These are phyloP conservation scores for Tulasnella sp. DNA, from an alignment of 768 basidiomycete species.

Conservation along the genomic window DNA sequence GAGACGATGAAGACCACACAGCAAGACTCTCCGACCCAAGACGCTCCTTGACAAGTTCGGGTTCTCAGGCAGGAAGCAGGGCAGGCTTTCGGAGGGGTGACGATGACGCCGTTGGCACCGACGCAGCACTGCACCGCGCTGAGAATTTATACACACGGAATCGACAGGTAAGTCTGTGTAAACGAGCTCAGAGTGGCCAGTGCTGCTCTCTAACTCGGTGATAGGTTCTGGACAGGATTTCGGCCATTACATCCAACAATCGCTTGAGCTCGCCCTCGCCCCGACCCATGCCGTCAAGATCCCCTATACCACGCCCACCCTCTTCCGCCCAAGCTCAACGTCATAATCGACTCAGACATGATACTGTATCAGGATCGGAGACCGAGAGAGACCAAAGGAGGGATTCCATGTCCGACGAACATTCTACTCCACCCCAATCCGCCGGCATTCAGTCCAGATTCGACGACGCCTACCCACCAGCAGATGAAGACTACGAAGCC, in stretches of 20 bases:
- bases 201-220: neutral
- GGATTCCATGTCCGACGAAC: neutral
- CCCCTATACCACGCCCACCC: constrained; percentile 32
- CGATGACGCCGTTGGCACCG: neutral
- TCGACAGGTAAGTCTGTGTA: constrained; percentile 49
- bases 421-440: constrained; percentile 14
- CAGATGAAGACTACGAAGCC: neutral
- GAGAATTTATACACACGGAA: constrained; percentile 64
- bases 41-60: constrained; percentile 25
- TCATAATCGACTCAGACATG: constrained; percentile 8
- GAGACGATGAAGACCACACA: constrained; percentile 55
- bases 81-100: neutral
- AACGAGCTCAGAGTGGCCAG: constrained; percentile 23
- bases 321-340: constrained; percentile 28
- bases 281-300: constrained; percentile 31
- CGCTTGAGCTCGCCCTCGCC: constrained; percentile 54
- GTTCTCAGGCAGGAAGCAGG: neutral
- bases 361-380: constrained; percentile 60
- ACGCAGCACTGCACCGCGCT: constrained; percentile 42
- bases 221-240: constrained; percentile 63
- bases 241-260: constrained; percentile 37
- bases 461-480: neutral
- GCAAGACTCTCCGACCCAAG: constrained; percentile 37
- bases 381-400: constrained; percentile 44
- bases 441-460: constrained; percentile 2